A percentile compares a stretch with the other conserved stretches of the same genome.
Conservation (phyloP, 1,284 basidiomycete genomes). For the Tilletia walkeri region DNA sequence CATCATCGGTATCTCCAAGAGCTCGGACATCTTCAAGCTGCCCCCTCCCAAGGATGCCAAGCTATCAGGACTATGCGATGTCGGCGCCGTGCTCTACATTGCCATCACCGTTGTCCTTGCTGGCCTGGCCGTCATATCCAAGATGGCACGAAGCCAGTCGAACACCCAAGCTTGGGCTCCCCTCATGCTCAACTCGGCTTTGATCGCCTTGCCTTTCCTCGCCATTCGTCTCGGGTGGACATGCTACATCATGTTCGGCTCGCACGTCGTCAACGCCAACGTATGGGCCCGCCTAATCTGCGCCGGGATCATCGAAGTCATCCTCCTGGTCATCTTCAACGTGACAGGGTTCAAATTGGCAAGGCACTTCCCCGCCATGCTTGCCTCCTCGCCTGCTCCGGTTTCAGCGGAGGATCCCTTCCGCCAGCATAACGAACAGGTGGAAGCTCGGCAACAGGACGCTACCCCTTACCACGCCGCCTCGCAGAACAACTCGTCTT, state of each 20-base stretch:
- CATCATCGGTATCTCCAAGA: slow-evolving; percentile 24
- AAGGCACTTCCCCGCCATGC: not conserved
- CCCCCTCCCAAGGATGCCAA: slow-evolving; percentile 14
- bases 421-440: too few species aligned
- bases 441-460: too few species aligned
- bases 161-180: not conserved
- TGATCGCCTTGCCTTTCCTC: slow-evolving; percentile 20
- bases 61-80: slow-evolving; percentile 18
- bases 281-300: slow-evolving; percentile 12
- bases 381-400: not conserved
- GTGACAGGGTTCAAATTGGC: not conserved
- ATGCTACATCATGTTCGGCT: slow-evolving; percentile 18
- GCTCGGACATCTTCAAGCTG: slow-evolving; percentile 8
- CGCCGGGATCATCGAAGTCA: not conserved
- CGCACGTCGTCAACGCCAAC: not conserved
- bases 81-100: slow-evolving; percentile 26
- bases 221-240: slow-evolving; percentile 21
- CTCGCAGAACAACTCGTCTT: too few species aligned
- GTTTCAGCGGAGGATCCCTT: too few species aligned
- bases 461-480: too few species aligned
- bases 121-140: not conserved
- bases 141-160: not conserved
- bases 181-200: not conserved
- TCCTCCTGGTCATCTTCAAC: slow-evolving; percentile 12
- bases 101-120: slow-evolving; percentile 12